Conservation (phyloP, 225 moss, liverwort and hornwort species). For the Pleurozium schreberi region DNA sequence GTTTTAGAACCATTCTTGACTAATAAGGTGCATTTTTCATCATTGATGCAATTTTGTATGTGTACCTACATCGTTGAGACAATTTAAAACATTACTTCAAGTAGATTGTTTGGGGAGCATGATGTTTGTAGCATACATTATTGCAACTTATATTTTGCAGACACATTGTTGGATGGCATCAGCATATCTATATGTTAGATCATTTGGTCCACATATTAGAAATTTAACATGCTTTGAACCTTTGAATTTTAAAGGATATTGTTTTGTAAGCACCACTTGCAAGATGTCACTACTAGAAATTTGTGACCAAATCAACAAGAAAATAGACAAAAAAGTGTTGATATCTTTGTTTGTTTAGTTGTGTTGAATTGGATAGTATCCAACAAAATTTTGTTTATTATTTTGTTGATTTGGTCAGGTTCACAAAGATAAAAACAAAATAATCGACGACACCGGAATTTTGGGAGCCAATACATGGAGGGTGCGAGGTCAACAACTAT, state of each 20-base stretch:
- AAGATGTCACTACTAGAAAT: no score
- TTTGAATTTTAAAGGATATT: background rate
- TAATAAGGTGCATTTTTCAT: background rate
- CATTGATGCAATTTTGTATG: background rate
- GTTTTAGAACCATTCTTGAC: background rate
- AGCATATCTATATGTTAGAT: background rate
- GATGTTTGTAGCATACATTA: background rate
- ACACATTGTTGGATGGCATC: background rate
- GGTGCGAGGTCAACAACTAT: no score
- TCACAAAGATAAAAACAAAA: no score
- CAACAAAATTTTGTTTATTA: no score
- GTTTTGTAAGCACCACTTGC: background rate
- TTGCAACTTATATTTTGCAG: background rate
- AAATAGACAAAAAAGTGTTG: no score
- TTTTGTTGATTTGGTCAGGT: no score
- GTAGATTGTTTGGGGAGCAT: fast-evolving
- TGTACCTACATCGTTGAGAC: background rate
- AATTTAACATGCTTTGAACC: background rate
- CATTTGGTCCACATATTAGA: background rate
- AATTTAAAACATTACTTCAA: background rate
- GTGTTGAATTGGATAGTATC: no score
- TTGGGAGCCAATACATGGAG: no score
- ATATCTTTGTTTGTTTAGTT: no score
- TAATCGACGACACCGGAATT: no score
- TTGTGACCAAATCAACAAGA: no score